These are phyloP conservation scores for Pseudophaeomoniella oleicola DNA, from an alignment of 2,329 filamentous ascomycete genomes.

Conservation along the genomic window DNA sequence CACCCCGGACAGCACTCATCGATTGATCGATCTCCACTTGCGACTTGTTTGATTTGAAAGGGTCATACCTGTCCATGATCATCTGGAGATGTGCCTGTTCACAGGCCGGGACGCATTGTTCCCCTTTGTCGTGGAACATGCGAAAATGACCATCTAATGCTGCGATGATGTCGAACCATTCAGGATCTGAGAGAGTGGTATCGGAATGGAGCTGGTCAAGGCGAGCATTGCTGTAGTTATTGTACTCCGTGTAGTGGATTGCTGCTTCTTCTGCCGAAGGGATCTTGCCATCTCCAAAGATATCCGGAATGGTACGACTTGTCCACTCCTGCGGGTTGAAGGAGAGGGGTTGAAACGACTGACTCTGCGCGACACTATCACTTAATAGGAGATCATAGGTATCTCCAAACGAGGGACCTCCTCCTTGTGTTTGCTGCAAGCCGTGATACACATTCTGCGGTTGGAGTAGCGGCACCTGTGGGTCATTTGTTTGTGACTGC, in stretches of 20 bases:
- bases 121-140: constrained; percentile 15
- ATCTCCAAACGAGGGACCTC: background rate
- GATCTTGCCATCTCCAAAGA: background rate
- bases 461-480: background rate
- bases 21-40: background rate
- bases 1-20: background rate
- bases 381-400: too few species aligned
- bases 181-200: constrained; percentile 18
- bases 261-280: background rate
- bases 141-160: constrained; percentile 29
- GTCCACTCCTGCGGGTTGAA: background rate
- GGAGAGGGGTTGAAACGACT: background rate
- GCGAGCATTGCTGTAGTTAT: background rate
- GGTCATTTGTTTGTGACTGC: background rate
- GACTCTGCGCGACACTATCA: background rate
- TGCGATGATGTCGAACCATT: constrained; percentile 28
- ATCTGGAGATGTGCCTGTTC: background rate
- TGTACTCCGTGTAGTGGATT: background rate
- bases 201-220: background rate
- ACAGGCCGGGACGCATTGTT: background rate
- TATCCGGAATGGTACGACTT: background rate
- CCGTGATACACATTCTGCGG: background rate
- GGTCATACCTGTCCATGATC: background rate
- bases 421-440: background rate
- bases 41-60: background rate